A percentile compares a stretch with the other conserved stretches of the same genome.
Evolutionary conservation across 2,329 filamentous ascomycete species (phyloP).

Genomic region (Simplicillium aogashimaense): DNA sequence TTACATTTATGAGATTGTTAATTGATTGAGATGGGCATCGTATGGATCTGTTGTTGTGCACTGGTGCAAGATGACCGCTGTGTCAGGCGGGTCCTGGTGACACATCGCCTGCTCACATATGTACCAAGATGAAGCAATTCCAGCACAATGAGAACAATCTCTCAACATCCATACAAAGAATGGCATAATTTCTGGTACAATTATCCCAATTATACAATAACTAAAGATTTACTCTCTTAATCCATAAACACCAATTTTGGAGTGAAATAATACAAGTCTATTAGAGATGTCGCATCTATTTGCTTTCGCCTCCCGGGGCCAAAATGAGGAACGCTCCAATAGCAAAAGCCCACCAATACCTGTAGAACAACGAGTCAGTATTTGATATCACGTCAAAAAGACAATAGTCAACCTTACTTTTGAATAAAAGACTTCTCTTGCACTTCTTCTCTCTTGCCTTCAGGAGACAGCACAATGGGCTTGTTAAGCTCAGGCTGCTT

Average conservation of each 20-base stretch:
- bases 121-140: too few relatives aligned
- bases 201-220: too few relatives aligned
- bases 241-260: constrained; percentile 2
- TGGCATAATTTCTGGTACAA: too few relatives aligned
- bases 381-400: neutral
- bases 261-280: neutral
- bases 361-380: constrained; percentile 26
- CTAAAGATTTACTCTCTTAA: too few relatives aligned
- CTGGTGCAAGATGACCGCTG: too few relatives aligned
- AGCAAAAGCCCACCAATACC: constrained; percentile 58
- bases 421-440: constrained; percentile 56
- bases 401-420: constrained; percentile 38
- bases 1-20: too few relatives aligned
- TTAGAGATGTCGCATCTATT: constrained; percentile 25
- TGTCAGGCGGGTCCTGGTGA: constrained; percentile 5
- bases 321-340: constrained; percentile 30
- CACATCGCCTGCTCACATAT: too few relatives aligned
- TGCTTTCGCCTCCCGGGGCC: constrained; percentile 34
- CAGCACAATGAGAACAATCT: too few relatives aligned
- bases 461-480: constrained; percentile 50
- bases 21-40: too few relatives aligned
- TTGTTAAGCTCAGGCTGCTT: constrained; percentile 51
- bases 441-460: constrained; percentile 47
- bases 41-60: too few relatives aligned
- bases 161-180: too few relatives aligned